Conservation (phyloP, 2,329 filamentous ascomycete genomes). For the Rasamsonia emersonii region DNA sequence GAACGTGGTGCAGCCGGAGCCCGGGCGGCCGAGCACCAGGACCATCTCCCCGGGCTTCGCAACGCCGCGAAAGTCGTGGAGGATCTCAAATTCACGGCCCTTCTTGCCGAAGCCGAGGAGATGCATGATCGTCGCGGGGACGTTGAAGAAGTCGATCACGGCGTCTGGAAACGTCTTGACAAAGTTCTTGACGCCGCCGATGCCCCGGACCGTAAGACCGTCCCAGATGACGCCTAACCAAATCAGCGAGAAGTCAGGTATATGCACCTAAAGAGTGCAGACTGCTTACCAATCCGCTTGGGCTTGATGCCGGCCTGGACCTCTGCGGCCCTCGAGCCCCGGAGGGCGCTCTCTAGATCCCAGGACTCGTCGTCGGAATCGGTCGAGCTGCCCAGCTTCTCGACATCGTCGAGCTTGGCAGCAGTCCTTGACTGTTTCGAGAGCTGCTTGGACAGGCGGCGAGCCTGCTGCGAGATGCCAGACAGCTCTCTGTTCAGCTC, state of each 20-base stretch:
- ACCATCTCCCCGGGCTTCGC: constrained; percentile 82
- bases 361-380: constrained; percentile 51
- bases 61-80: constrained; percentile 55
- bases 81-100: constrained; percentile 61
- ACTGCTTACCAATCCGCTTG: constrained; percentile 57
- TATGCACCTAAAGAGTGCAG: neutral
- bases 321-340: constrained; percentile 63
- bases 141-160: constrained; percentile 67
- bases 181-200: constrained; percentile 65
- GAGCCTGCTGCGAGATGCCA: constrained; percentile 27
- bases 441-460: constrained; percentile 25
- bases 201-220: constrained; percentile 63
- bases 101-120: constrained; percentile 60
- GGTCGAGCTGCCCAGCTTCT: constrained; percentile 44
- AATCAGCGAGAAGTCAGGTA: constrained; percentile 1
- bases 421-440: constrained; percentile 19
- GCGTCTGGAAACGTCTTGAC: constrained; percentile 69
- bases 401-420: constrained; percentile 40
- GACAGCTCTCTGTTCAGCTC: constrained; percentile 33
- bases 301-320: constrained; percentile 68
- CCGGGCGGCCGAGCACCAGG: constrained; percentile 69
- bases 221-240: constrained; percentile 63
- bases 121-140: constrained; percentile 55
- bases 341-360: constrained; percentile 65
- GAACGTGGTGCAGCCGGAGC: constrained; percentile 63